Conservation (phyloP, 768 basidiomycete species). For the Amanita rubescens region DNA sequence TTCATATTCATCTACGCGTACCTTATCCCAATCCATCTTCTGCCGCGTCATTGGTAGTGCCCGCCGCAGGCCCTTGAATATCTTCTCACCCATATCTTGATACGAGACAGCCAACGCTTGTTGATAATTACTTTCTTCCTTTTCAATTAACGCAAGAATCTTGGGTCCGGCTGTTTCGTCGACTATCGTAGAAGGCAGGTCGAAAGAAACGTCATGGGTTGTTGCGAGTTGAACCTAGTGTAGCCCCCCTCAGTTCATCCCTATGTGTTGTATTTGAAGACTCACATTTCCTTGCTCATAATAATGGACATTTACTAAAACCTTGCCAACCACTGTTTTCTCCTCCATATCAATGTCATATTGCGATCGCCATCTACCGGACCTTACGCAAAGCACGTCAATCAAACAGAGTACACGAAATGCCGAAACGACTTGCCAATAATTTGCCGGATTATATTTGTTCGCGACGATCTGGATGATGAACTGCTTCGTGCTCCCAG, state of each 20-base stretch:
- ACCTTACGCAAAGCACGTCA: constrained; percentile 46
- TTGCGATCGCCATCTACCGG: constrained; percentile 90
- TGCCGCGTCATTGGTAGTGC: constrained; percentile 89
- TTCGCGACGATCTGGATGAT: constrained; percentile 86
- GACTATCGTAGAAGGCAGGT: constrained; percentile 51
- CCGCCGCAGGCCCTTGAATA: constrained; percentile 85
- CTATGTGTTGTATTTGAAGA: not conserved
- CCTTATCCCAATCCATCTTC: constrained; percentile 96
- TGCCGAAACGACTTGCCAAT: constrained; percentile 51
- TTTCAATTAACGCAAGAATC: constrained; percentile 73
- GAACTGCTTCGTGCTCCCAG: constrained; percentile 39
- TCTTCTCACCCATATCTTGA: constrained; percentile 86
- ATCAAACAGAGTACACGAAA: not conserved
- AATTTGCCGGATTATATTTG: constrained; percentile 91
- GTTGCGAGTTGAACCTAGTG: constrained; percentile 84
- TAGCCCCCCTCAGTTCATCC: not conserved
- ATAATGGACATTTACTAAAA: constrained; percentile 87
- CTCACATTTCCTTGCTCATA: constrained; percentile 95
- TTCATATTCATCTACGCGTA: constrained; percentile 22
- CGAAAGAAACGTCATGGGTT: constrained; percentile 56
- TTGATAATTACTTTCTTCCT: constrained; percentile 78
- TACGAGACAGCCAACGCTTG: constrained; percentile 74
- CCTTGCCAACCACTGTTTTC: constrained; percentile 58
- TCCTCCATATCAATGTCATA: constrained; percentile 67
- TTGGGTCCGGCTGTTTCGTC: constrained; percentile 53